A percentile compares a stretch with the other conserved stretches of the same genome.
phyloP scores from a whole-genome alignment of 306 rosid genomes.

The Inga oerstediana region DNA sequence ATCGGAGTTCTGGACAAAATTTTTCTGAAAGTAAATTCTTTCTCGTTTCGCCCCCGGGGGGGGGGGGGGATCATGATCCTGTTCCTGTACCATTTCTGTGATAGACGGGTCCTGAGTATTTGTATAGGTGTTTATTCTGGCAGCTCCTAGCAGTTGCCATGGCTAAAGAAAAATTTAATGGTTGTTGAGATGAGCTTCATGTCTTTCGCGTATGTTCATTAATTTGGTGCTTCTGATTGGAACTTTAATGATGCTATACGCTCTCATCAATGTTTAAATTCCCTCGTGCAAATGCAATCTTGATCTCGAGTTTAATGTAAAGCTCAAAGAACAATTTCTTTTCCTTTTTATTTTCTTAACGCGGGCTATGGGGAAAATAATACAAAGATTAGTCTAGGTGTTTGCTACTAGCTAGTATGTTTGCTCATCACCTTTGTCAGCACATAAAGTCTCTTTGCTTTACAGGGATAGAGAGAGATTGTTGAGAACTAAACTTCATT shows the following conservation, averaged over 20 bases:
- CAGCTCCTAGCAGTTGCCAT: constrained; percentile 28
- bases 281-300: background rate
- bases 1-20: constrained; percentile 15
- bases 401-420: too few relatives aligned
- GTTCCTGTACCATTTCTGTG: constrained; percentile 29
- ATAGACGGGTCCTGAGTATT: constrained; percentile 24
- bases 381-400: too few relatives aligned
- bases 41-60: background rate
- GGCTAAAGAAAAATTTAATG: constrained; percentile 14
- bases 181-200: constrained; percentile 33
- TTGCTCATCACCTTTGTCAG: background rate
- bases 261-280: background rate
- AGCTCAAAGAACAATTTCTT: background rate
- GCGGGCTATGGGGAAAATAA: background rate
- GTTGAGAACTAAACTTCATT: background rate
- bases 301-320: background rate
- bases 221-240: constrained; percentile 28
- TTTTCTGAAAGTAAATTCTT: constrained; percentile 17
- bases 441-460: background rate
- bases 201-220: constrained; percentile 18
- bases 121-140: constrained; percentile 41
- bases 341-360: background rate
- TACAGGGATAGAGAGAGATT: background rate
- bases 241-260: constrained; percentile 23
- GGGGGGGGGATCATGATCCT: constrained; percentile 24